Conservation (phyloP, 306 rosid genomes). For the Aeschynomene evenia region DNA sequence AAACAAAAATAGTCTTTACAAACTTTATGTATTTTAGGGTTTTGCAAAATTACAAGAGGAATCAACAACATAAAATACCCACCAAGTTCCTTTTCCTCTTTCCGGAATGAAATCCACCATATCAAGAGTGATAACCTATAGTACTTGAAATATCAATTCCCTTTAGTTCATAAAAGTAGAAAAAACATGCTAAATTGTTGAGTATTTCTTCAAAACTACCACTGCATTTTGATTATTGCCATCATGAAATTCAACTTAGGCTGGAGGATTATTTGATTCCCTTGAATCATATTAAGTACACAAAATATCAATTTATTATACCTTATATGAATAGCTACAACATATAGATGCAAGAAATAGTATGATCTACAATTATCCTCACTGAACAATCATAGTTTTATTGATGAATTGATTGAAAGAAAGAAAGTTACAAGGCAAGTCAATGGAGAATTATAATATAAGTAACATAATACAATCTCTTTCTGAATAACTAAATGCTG, state of each 20-base stretch:
- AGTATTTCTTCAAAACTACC: neutral
- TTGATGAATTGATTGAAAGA: constrained; percentile 27
- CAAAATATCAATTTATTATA: neutral
- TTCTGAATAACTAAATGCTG: constrained; percentile 25
- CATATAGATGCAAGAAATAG: neutral
- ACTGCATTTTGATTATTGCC: neutral
- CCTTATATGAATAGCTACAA: constrained; percentile 7
- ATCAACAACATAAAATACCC: too few relatives aligned
- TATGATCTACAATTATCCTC: constrained; percentile 17
- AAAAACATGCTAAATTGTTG: neutral
- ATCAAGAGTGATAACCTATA: too few relatives aligned
- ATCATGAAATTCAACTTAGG: neutral
- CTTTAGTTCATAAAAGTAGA: too few relatives aligned
- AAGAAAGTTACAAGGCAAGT: constrained; percentile 28
- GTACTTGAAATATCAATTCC: too few relatives aligned
- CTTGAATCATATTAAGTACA: neutral
- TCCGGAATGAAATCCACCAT: too few relatives aligned
- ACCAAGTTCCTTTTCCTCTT: too few relatives aligned
- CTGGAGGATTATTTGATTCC: neutral
- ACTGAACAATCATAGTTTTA: constrained; percentile 25
- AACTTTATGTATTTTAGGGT: too few relatives aligned
- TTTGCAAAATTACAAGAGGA: too few relatives aligned
- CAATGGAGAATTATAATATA: neutral
- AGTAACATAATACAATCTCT: constrained; percentile 22
- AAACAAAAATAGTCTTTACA: too few relatives aligned